Conservation (phyloP, 768 basidiomycete genomes). For the Mycena albidolilacea region DNA sequence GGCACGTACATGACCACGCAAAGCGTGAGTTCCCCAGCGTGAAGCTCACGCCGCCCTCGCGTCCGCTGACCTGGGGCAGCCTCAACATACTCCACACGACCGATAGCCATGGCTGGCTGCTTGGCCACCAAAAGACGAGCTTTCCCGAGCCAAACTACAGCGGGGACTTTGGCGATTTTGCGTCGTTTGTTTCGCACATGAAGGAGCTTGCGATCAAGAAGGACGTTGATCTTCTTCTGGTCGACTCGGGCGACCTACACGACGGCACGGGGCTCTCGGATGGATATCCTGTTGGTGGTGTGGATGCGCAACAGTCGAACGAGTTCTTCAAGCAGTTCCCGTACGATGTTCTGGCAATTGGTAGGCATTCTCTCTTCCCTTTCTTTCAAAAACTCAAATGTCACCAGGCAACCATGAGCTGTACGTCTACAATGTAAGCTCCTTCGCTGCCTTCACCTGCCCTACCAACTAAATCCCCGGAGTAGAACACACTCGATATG, state of each 20-base stretch:
- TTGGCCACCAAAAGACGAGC: constrained; percentile 84
- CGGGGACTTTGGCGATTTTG: constrained; percentile 83
- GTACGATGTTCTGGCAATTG: constrained; percentile 88
- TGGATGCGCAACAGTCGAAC: constrained; percentile 70
- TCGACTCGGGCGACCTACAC: constrained; percentile 85
- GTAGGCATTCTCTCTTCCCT: neutral
- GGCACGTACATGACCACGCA: constrained; percentile 48
- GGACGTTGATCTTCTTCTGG: constrained; percentile 86
- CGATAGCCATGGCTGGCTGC: constrained; percentile 80
- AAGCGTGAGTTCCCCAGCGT: constrained; percentile 57
- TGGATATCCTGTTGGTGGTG: constrained; percentile 77
- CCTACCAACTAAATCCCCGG: constrained; percentile 1
- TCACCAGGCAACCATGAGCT: constrained; percentile 69
- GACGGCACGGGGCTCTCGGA: constrained; percentile 87
- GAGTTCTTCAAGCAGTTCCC: constrained; percentile 63
- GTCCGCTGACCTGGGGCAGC: constrained; percentile 75
- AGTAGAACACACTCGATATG: constrained; percentile 26
- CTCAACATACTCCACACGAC: constrained; percentile 82
- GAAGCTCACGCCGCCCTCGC: constrained; percentile 64
- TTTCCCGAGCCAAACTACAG: constrained; percentile 86
- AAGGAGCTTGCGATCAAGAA: constrained; percentile 78
- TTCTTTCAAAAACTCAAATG: neutral
- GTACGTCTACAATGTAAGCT: constrained; percentile 33
- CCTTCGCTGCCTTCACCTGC: neutral
- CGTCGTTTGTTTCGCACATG: constrained; percentile 88